Percentiles rank a stretch among this genome's conserved stretches.
Evolutionary conservation across 176 grass and related monocot species (phyloP).

Genomic region (Phoenix roebelenii): DNA sequence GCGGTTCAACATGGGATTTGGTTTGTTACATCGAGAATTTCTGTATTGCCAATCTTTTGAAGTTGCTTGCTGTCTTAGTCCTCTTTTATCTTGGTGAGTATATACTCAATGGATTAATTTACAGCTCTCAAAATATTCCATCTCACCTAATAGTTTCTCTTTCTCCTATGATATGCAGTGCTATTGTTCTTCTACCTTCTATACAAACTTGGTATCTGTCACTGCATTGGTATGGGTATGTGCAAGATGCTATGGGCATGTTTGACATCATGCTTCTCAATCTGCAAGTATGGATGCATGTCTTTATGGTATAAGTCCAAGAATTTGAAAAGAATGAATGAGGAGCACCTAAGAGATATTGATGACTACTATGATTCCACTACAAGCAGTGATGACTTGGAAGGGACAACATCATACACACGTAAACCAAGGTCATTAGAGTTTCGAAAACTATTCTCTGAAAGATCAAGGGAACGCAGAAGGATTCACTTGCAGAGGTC

Average conservation of each 20-base stretch:
- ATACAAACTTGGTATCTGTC: constrained; percentile 39
- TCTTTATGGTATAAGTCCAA: constrained; percentile 28
- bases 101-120: neutral
- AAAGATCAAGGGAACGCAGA: constrained; percentile 18
- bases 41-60: constrained; percentile 44
- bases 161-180: constrained; percentile 25
- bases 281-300: constrained; percentile 21
- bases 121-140: neutral
- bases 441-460: constrained; percentile 17
- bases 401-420: neutral
- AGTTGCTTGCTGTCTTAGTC: constrained; percentile 27
- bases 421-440: neutral
- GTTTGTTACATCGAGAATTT: constrained; percentile 65
- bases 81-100: constrained; percentile 42
- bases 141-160: neutral
- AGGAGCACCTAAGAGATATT: constrained; percentile 9
- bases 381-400: constrained; percentile 17
- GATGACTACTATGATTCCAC: constrained; percentile 24
- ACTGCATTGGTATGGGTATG: constrained; percentile 20
- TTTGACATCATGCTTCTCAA: constrained; percentile 25
- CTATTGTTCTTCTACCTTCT: constrained; percentile 41
- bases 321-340: constrained; percentile 4
- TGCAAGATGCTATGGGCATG: constrained; percentile 30
- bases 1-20: constrained; percentile 44
- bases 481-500: constrained; percentile 37